phyloP scores from a whole-genome alignment of 768 basidiomycete genomes.

The Panaeolus papilionaceus region DNA sequence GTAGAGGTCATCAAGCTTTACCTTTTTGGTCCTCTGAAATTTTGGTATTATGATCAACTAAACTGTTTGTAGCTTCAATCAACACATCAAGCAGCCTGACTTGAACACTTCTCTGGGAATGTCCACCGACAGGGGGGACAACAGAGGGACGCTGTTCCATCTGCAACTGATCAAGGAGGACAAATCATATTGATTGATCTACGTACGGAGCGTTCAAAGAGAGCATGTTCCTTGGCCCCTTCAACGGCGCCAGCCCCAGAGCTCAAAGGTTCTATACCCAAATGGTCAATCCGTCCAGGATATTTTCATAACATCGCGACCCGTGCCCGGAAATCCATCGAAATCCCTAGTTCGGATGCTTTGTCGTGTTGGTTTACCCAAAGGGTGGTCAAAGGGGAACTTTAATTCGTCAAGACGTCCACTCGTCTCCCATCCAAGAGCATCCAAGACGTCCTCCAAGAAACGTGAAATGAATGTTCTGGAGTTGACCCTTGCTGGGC shows the following conservation, averaged over 20 bases:
- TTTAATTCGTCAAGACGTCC: neutral
- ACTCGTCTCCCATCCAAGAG: neutral
- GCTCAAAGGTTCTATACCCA: conserved; percentile 8
- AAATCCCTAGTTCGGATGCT: conserved; percentile 11
- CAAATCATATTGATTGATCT: conserved; percentile 13
- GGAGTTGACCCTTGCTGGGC: neutral
- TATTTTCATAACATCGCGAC: conserved; percentile 13
- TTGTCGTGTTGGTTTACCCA: neutral
- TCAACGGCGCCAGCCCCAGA: neutral
- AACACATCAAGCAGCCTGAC: neutral
- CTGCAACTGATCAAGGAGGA: neutral
- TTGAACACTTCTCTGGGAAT: neutral
- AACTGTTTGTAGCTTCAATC: neutral
- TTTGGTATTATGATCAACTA: neutral
- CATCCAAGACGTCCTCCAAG: conserved; percentile 5
- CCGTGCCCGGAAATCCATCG: conserved; percentile 12
- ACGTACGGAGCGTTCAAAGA: neutral
- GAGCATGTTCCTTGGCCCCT: neutral
- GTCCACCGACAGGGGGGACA: neutral
- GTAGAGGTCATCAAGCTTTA: neutral
- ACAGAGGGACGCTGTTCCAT: neutral
- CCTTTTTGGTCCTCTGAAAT: neutral
- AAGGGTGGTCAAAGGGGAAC: neutral
- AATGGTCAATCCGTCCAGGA: neutral
- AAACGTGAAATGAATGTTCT: conserved; percentile 1